A percentile compares a stretch with the other conserved stretches of the same genome.
phyloP scores from a whole-genome alignment of 2,329 filamentous ascomycete genomes.

The Fusarium fujikuroi region DNA sequence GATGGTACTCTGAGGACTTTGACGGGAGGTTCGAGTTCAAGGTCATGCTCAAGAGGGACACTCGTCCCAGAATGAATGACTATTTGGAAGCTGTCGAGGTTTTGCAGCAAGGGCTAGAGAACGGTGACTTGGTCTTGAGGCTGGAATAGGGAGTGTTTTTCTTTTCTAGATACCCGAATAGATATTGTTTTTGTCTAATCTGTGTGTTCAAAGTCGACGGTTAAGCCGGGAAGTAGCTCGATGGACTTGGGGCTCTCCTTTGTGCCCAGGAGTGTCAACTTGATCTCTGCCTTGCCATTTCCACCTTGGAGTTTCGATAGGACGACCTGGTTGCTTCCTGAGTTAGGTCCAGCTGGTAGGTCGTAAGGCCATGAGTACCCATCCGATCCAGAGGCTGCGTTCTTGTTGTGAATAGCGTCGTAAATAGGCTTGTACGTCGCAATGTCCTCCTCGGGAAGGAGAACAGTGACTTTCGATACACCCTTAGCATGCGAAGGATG shows the following conservation, averaged over 20 bases:
- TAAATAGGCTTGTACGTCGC: constrained; percentile 39
- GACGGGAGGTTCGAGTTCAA: not conserved
- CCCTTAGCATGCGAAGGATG: constrained; percentile 66
- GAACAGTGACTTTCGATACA: constrained; percentile 57
- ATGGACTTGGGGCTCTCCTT: constrained; percentile 38
- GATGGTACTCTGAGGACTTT: constrained; percentile 12
- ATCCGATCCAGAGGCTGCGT: not conserved
- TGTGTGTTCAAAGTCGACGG: constrained; percentile 33
- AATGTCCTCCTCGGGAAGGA: constrained; percentile 43
- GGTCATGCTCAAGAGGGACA: not conserved
- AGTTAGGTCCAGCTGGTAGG: constrained; percentile 22
- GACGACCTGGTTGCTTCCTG: constrained; percentile 27
- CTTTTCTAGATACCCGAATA: not conserved
- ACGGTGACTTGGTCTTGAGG: no score
- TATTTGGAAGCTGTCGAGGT: not conserved
- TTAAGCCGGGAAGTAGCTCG: constrained; percentile 38
- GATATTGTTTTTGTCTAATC: not conserved
- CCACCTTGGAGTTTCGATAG: constrained; percentile 12
- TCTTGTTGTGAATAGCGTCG: constrained; percentile 43
- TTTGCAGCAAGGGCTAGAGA: not conserved
- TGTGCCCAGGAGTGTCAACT: constrained; percentile 38
- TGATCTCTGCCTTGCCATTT: constrained; percentile 23
- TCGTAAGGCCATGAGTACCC: constrained; percentile 34
- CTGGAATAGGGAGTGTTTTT: not conserved
- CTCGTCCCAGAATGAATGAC: not conserved